These are phyloP conservation scores for Phytophthora citrophthora DNA, from an alignment of 352 stramenopile genomes.

Conservation along the genomic window DNA sequence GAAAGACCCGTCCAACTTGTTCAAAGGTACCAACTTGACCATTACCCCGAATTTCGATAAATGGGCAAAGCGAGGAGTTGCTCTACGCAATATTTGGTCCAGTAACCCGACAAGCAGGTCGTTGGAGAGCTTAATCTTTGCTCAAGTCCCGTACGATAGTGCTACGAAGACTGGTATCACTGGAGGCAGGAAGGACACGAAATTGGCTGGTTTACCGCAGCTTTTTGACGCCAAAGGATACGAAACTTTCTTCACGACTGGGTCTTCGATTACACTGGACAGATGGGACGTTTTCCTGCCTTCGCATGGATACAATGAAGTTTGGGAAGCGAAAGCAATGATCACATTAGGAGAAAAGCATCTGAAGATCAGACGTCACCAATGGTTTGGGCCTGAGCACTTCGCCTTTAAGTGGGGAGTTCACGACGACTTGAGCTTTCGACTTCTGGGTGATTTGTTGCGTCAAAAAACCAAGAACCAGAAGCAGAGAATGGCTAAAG, in stretches of 20 bases:
- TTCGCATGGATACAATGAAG: conserved; percentile 50
- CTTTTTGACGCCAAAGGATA: conserved; percentile 59
- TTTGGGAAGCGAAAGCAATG: conserved; percentile 44
- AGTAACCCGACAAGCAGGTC: conserved; percentile 64
- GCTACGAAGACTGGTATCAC: conserved; percentile 49
- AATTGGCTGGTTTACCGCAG: conserved; percentile 55
- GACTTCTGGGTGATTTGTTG: conserved; percentile 51
- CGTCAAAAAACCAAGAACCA: conserved; percentile 47
- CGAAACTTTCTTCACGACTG: conserved; percentile 63
- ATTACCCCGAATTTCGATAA: conserved; percentile 58
- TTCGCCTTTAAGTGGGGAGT: conserved; percentile 45
- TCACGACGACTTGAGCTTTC: conserved; percentile 54
- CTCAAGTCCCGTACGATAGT: conserved; percentile 62
- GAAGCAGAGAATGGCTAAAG: conserved; percentile 12
- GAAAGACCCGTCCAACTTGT: conserved; percentile 43
- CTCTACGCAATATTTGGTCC: conserved; percentile 64
- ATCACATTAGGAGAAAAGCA: conserved; percentile 41
- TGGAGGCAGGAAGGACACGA: conserved; percentile 33
- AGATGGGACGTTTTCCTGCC: conserved; percentile 64
- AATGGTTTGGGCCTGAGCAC: conserved; percentile 35
- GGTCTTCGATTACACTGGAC: conserved; percentile 37
- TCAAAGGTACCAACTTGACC: conserved; percentile 31
- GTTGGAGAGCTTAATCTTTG: conserved; percentile 63
- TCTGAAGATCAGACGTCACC: conserved; percentile 36
- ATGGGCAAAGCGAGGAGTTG: conserved; percentile 57